A percentile compares a stretch with the other conserved stretches of the same genome.
Evolutionary conservation across 768 basidiomycete species (phyloP).

Genomic region (Auriculariales sp.): DNA sequence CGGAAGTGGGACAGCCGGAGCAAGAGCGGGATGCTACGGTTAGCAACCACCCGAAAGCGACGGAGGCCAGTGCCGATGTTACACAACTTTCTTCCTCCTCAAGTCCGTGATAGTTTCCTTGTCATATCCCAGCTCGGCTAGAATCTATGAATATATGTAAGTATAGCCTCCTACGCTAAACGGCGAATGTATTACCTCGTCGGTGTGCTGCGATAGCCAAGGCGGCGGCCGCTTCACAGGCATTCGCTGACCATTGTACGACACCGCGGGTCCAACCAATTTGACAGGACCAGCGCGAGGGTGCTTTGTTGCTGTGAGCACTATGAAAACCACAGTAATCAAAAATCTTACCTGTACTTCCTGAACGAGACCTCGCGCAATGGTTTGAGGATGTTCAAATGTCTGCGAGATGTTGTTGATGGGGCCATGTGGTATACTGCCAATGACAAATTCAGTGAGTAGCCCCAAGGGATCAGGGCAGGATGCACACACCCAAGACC

Average conservation of each 20-base stretch:
- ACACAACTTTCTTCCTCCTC: slow-evolving; percentile 27
- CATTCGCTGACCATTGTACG: slow-evolving; percentile 71
- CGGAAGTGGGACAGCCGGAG: too few species aligned
- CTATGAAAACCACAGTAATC: slow-evolving; percentile 3
- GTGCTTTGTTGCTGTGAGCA: slow-evolving; percentile 26
- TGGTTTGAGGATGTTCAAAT: slow-evolving; percentile 76
- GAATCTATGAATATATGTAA: slow-evolving; percentile 17
- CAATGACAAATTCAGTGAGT: not conserved
- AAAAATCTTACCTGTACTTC: slow-evolving; percentile 55
- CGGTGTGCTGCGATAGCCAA: slow-evolving; percentile 76
- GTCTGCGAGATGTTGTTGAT: slow-evolving; percentile 87
- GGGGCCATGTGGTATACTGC: slow-evolving; percentile 71
- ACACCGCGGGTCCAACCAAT: slow-evolving; percentile 66
- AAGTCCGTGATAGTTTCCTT: slow-evolving; percentile 26
- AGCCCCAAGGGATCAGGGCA: slow-evolving; percentile 8
- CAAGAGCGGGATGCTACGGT: too few species aligned
- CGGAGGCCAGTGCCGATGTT: too few species aligned
- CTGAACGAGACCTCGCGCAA: slow-evolving; percentile 58
- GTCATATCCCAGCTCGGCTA: slow-evolving; percentile 29
- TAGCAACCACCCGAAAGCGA: too few species aligned
- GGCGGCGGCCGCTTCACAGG: slow-evolving; percentile 63
- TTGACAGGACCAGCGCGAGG: slow-evolving; percentile 63
- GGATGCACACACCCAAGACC: slow-evolving; percentile 54
- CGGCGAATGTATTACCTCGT: slow-evolving; percentile 39
- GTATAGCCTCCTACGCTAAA: slow-evolving; percentile 14